Evolutionary conservation across 2,329 filamentous ascomycete species (phyloP), one percentile per base, ranked within the genome.

Genomic region (Colletotrichum kahawae): DNA sequence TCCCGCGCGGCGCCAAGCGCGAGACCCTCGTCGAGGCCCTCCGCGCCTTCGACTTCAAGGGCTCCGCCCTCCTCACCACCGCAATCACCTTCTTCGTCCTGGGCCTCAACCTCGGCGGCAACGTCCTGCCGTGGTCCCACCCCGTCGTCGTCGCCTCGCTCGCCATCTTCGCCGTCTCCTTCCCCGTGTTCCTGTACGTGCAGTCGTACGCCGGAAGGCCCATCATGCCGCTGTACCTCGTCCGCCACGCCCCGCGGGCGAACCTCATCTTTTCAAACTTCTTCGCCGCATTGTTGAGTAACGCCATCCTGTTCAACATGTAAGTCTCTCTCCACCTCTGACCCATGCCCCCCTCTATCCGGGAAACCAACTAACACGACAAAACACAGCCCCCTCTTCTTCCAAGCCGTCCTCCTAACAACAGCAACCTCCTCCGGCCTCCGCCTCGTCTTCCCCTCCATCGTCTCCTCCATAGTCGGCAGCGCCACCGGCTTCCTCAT

Each of bases 351-450:
- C 24, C 24, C 24, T 24, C 24, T 24, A 24, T 24, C 24, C 24
- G 24, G 24, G 24, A 24, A 24, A 3, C 24, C 24, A 24, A 24
- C 57, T 57, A 14, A 36, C 66, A 71, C 43, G 10, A 48, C 43
- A n/a, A 16, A 14, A 31, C 27, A 56, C 78, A 91, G 91, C 7
- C 94, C 94, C 1, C 86, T 96, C 9, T 96, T 93, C 85, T 95
- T 95, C 84, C 93, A 95, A 81, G 93, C 92, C 48, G 93, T 95
- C 31, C 91, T 94, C 63, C 88, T 94, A 67, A 92, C 93, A 73
- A 90, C 88, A 7, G 92, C 94, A 18, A 95, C 94, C 1, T 86
- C 88, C 29, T 95, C 94, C 1, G 94, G 94, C n/a, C 89, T 95
- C 33, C 90, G 92, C 57, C 92, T 96, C 68, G 88, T 94, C 24